Base-by-base conservation (phyloP, 1,284 basidiomycete genomes). In the Heterobasidion annosum region DNA sequence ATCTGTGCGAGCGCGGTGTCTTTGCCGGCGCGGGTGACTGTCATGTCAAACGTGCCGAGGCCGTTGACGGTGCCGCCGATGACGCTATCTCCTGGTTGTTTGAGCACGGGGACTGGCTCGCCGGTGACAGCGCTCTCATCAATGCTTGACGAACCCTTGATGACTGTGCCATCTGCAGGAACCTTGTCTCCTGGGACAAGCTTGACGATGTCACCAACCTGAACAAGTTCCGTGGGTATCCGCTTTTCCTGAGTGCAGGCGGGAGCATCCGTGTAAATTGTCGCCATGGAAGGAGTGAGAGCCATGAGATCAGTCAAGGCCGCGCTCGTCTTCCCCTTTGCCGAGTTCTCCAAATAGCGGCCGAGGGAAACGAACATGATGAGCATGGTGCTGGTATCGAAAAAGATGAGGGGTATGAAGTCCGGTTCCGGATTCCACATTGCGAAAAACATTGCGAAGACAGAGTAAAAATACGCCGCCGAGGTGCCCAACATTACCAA, bases 111-210 rank as follows among this genome's bases (percentile, higher is more conserved):
- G 2, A 96, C 69, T n/a, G 93, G 88, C 70, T 99, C 97, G 51
- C 97, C 97, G 0, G 97, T 99, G 59, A 99, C 87, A 58, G 97
- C 96, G 62, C 92, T 94, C 72, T 99, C 97, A 70, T 99, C 96
- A 32, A 99, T 81, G 33, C 83, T 86, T 7, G 92, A 95, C 10
- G 87, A 82, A 6, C 97, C 97, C 43, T 80, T 79, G 19, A 94
- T 65, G 49, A 99, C 91, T 2, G 84, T 87, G 3, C 97, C 97
- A 64, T 99, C 97, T 0, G 97, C 96, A 1, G 97, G 92, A 9
- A 99, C 82, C 73, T 94, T 96, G 67, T 99, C 96, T 3, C 97
- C 97, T 0, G 97, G 97, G 0, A 98, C 88, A 50, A 99, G 78
- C 64, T 98, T 95, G 68, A 98, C 85, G 8, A 80, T 86, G 67